Evolutionary conservation across 148 eudicot genomes (phyloP).

Genomic region (Beta vulgaris): DNA sequence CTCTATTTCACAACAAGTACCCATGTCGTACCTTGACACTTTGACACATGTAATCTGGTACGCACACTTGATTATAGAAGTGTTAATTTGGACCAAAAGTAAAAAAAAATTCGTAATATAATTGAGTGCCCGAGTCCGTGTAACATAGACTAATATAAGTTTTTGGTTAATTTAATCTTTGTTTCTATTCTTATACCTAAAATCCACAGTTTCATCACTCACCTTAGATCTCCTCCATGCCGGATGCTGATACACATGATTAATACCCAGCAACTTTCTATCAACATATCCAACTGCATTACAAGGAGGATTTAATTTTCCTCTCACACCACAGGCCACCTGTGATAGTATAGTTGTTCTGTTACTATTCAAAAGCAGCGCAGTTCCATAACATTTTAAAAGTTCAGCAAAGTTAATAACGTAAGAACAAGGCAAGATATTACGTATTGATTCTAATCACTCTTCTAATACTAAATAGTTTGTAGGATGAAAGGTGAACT

Average conservation of each 20-base stretch:
- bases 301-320: constrained; percentile 74
- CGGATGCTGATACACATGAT: constrained; percentile 78
- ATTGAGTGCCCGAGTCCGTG: too few species aligned
- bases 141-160: too few species aligned
- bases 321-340: constrained; percentile 73
- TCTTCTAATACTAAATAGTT: neutral
- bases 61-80: too few species aligned
- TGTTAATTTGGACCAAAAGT: too few species aligned
- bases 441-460: neutral
- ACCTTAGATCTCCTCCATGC: constrained; percentile 94
- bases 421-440: neutral
- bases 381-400: neutral
- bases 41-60: too few species aligned
- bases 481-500: neutral
- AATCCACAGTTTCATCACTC: neutral
- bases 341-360: constrained; percentile 19
- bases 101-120: too few species aligned
- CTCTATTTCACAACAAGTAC: too few species aligned
- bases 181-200: neutral
- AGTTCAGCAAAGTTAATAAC: neutral
- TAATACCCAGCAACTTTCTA: constrained; percentile 64
- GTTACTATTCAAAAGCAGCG: neutral
- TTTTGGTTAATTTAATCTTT: neutral
- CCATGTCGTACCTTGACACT: too few species aligned
- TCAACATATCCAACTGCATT: constrained; percentile 90